These are phyloP conservation scores for Clonostachys sp. DNA, from an alignment of 2,329 filamentous ascomycete species.

Conservation along the genomic window DNA sequence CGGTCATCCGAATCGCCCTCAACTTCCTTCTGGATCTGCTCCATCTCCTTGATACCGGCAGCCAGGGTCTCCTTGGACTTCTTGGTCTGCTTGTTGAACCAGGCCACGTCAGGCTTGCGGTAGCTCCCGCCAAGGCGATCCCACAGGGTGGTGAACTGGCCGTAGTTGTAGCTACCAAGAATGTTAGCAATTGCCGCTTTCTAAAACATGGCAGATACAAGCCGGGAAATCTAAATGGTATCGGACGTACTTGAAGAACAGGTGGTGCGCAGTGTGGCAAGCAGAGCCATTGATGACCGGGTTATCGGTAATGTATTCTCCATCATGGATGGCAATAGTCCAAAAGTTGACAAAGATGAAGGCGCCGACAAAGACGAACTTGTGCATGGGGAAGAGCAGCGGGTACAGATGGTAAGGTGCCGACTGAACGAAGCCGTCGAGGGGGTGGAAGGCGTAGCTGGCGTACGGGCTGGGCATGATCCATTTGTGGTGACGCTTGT, in stretches of 20 bases:
- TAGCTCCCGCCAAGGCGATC: conserved; percentile 70
- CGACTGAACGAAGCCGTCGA: conserved; percentile 86
- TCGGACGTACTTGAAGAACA: conserved; percentile 20
- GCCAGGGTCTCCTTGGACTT: conserved; percentile 65
- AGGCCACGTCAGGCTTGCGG: conserved; percentile 66
- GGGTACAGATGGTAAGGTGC: conserved; percentile 92
- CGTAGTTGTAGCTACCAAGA: conserved; percentile 51
- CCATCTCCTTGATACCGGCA: conserved; percentile 55
- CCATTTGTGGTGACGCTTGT: conserved; percentile 99
- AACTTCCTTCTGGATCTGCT: conserved; percentile 52
- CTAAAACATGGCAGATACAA: no score
- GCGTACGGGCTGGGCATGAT: conserved; percentile 96
- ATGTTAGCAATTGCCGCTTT: no score
- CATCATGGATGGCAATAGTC: conserved; percentile 95
- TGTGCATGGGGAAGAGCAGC: conserved; percentile 88
- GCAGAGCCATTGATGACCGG: conserved; percentile 92
- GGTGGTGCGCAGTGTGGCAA: conserved; percentile 78
- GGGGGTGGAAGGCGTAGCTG: conserved; percentile 88
- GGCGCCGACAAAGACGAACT: conserved; percentile 78
- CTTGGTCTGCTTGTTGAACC: conserved; percentile 67
- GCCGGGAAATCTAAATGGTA: no score
- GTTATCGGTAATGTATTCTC: conserved; percentile 87
- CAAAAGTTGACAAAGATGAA: conserved; percentile 95
- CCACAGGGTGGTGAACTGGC: conserved; percentile 74
- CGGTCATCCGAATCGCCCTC: conserved; percentile 11